phyloP scores from a whole-genome alignment of 1,139 yeast species.

The Candida buenavistaensis region DNA sequence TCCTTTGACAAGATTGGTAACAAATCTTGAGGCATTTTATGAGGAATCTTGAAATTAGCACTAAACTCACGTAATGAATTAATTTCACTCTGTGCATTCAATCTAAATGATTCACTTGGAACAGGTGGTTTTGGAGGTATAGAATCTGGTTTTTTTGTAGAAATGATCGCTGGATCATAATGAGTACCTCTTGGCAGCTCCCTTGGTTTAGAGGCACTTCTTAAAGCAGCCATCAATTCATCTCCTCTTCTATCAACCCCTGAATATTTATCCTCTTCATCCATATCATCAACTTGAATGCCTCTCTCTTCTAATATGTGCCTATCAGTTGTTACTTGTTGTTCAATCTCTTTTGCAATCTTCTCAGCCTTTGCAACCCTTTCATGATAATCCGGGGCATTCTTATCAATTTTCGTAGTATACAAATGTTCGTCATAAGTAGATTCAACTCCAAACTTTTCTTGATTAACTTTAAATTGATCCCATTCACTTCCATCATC shows the following conservation, averaged over 20 bases:
- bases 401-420: constrained; percentile 78
- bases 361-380: constrained; percentile 70
- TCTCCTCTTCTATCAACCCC: constrained; percentile 76
- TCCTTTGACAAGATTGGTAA: constrained; percentile 75
- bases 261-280: constrained; percentile 95
- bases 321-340: constrained; percentile 63
- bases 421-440: constrained; percentile 87
- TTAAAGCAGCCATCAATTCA: constrained; percentile 64
- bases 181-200: too few species aligned
- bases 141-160: constrained; percentile 39
- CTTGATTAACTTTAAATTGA: constrained; percentile 88
- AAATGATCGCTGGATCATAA: constrained; percentile 76
- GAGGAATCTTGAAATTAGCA: constrained; percentile 77
- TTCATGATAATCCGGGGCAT: constrained; percentile 71
- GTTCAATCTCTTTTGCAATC: constrained; percentile 81
- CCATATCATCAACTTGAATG: constrained; percentile 71
- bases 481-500: constrained; percentile 62
- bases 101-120: constrained; percentile 43
- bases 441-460: constrained; percentile 84
- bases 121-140: constrained; percentile 37
- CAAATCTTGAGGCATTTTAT: constrained; percentile 72
- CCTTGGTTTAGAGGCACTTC: too few species aligned
- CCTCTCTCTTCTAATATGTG: constrained; percentile 96
- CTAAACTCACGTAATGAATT: constrained; percentile 82
- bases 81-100: constrained; percentile 65